Evolutionary conservation across 2,329 filamentous ascomycete species (phyloP), one percentile per base, ranked within the genome.

Genomic region (Hirsutella rhossiliensis): DNA sequence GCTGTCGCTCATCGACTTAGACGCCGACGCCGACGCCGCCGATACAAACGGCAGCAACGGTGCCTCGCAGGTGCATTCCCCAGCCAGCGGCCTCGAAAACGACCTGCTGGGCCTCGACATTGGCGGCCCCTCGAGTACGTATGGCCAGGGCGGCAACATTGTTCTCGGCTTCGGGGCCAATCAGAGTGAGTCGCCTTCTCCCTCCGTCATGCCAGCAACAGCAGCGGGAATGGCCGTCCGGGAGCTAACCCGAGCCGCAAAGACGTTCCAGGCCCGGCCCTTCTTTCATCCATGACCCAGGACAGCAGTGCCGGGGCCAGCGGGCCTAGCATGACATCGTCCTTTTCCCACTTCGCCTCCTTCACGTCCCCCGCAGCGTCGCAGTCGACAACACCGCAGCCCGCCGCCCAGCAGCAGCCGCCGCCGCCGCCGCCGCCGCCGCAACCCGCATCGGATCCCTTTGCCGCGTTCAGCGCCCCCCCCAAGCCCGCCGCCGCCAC

Each of bases 1-100:
- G 62, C 67, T 96, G 19, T 97, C 92, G 5, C 67, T 98, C 50
- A 98, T 98, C 56, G 92, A 98, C 59, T 89, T 98, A 56, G 86
- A 84, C 47, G 82, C 63, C 5, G 86, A 84, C 47, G 82, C 63
- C 5, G 76, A 80, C 40, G 57, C 80, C 8, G 52, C 78, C 15
- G 79, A 81, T 34, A 66, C 73, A 36, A 70, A 68, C 45, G 68
- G 71, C 23, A 61, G 68, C 38, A 64, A 68, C 29, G 61, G 68
- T 8, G 50, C 58, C 39, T 54, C 61, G 31, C 51, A 63, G 23
- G 52, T 57, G 28, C 64, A 66, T 19, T 62, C 69, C 13, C 74
- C 77, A 45, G 66, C 76, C 1, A 80, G 76, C 43, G 81, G 84
- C 13, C 63, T 97, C 19, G 89, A 96, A 57, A 89, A 94, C 59